These are phyloP conservation scores for Spergularia bocconei DNA, from an alignment of 148 eudicot genomes.

Conservation along the genomic window DNA sequence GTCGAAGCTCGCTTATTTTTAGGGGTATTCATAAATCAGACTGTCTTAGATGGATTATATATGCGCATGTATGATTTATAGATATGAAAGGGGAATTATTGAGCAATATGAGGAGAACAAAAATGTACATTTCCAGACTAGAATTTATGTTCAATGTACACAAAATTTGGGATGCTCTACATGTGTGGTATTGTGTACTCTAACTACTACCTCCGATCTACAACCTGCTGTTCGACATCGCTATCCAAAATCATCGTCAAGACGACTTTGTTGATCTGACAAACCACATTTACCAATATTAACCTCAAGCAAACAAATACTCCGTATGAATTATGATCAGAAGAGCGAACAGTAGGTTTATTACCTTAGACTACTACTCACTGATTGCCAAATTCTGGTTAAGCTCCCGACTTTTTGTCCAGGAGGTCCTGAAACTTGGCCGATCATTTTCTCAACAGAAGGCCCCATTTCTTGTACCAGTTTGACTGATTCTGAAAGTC, in stretches of 20 bases:
- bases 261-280: conserved; percentile 20
- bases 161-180: conserved; percentile 26
- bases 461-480: conserved; percentile 38
- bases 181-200: neutral
- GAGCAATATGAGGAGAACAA: neutral
- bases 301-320: neutral
- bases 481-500: conserved; percentile 48
- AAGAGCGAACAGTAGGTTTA: neutral
- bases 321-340: neutral
- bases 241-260: neutral
- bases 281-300: neutral
- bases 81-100: neutral
- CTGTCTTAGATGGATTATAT: too few species aligned
- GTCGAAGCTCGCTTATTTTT: too few species aligned
- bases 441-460: conserved; percentile 25
- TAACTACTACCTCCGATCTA: conserved; percentile 11
- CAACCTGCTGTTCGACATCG: conserved; percentile 6
- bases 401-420: conserved; percentile 20
- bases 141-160: conserved; percentile 12
- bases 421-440: conserved; percentile 32
- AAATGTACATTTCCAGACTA: conserved; percentile 13
- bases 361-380: conserved; percentile 29
- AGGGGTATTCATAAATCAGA: too few species aligned
- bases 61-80: too few species aligned
- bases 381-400: conserved; percentile 35